Percentiles rank a stretch among this genome's conserved stretches.
Evolutionary conservation across 2,329 filamentous ascomycete genomes (phyloP).

Genomic region (Cladophialophora chaetospira): DNA sequence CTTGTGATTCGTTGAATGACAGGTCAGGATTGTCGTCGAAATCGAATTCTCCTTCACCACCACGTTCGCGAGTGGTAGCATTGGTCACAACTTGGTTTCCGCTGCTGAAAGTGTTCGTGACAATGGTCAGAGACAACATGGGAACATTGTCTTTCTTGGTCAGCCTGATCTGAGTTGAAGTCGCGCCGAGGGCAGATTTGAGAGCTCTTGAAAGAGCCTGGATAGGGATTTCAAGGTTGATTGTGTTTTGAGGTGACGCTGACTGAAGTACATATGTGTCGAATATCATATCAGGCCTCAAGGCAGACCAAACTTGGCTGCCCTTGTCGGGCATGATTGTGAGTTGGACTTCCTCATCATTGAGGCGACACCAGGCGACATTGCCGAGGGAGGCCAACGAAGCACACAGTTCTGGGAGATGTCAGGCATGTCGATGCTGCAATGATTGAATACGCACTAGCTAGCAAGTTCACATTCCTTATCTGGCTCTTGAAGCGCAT

Average conservation of each 20-base stretch:
- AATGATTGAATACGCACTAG: constrained; percentile 46
- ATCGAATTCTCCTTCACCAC: constrained; percentile 30
- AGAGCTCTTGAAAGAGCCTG: constrained; percentile 85
- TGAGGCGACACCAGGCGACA: constrained; percentile 86
- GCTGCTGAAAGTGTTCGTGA: constrained; percentile 66
- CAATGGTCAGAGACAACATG: constrained; percentile 85
- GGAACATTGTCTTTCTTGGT: constrained; percentile 91
- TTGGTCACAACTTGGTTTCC: constrained; percentile 49
- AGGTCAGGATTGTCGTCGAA: constrained; percentile 47
- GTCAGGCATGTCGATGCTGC: not conserved
- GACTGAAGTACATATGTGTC: constrained; percentile 88
- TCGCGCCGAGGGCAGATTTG: constrained; percentile 79
- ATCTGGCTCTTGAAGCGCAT: constrained; percentile 59
- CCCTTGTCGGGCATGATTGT: constrained; percentile 94
- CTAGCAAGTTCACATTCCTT: constrained; percentile 55
- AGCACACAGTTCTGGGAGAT: constrained; percentile 58
- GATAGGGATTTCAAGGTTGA: constrained; percentile 95
- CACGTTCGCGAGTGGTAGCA: constrained; percentile 29
- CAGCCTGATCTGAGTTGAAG: constrained; percentile 79
- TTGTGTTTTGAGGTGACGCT: constrained; percentile 77
- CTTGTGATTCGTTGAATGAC: constrained; percentile 43
- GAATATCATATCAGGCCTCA: constrained; percentile 75
- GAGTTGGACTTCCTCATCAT: constrained; percentile 84
- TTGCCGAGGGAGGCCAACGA: constrained; percentile 70
- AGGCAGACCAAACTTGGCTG: constrained; percentile 93